Evolutionary conservation across 2,329 filamentous ascomycete genomes (phyloP).

Genomic region (Chaetomium sp.): DNA sequence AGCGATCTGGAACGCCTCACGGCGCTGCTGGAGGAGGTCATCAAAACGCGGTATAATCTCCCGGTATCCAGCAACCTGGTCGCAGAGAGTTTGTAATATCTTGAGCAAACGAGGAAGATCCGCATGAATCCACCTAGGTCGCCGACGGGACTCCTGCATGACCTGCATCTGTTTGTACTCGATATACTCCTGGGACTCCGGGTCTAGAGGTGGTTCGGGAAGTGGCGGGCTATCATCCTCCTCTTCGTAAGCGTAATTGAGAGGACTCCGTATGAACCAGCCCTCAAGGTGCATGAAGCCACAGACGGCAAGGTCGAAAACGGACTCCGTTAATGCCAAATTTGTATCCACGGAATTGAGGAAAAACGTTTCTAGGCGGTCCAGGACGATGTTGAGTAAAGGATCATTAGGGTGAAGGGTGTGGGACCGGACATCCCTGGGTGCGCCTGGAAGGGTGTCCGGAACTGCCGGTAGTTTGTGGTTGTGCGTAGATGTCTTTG

Average conservation of each 20-base stretch:
- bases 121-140: conserved; percentile 46
- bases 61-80: conserved; percentile 57
- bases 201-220: conserved; percentile 36
- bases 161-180: conserved; percentile 41
- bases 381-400: conserved; percentile 58
- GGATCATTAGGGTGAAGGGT: conserved; percentile 57
- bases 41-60: conserved; percentile 64
- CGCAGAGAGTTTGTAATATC: conserved; percentile 53
- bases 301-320: conserved; percentile 78
- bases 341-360: conserved; percentile 90
- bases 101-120: conserved; percentile 48
- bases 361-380: conserved; percentile 74
- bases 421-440: conserved; percentile 54
- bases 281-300: conserved; percentile 79
- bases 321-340: conserved; percentile 73
- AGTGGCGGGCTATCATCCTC: conserved; percentile 36
- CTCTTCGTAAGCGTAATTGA: conserved; percentile 52
- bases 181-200: conserved; percentile 33
- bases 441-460: conserved; percentile 52
- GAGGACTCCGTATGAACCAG: conserved; percentile 76
- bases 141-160: conserved; percentile 46
- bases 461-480: conserved; percentile 50
- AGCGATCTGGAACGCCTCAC: conserved; percentile 57
- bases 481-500: conserved; percentile 51
- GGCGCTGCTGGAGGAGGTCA: conserved; percentile 59